Evolutionary conservation across 768 basidiomycete genomes (phyloP).

Genomic region (Tubosaeta brunneosetosa): DNA sequence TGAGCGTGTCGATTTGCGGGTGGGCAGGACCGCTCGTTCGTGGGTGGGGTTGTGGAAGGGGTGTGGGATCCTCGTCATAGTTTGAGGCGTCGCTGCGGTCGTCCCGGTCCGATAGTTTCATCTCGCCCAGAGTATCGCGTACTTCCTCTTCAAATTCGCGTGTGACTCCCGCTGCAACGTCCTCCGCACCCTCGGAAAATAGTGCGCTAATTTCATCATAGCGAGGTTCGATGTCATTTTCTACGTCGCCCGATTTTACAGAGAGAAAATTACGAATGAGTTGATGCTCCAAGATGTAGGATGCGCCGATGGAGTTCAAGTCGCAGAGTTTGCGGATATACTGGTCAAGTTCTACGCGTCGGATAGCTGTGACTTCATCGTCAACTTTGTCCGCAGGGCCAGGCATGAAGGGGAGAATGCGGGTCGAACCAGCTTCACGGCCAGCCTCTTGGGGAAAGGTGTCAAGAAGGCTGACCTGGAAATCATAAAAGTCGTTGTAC

Average conservation of each 20-base stretch:
- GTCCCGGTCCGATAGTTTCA: slow-evolving; percentile 45
- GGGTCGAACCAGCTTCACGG: slow-evolving; percentile 53
- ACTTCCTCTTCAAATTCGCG: slow-evolving; percentile 41
- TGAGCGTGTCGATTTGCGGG: slow-evolving; percentile 45
- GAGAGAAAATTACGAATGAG: slow-evolving; percentile 82
- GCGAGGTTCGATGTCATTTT: slow-evolving; percentile 59
- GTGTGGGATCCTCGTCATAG: slow-evolving; percentile 48
- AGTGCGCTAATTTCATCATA: slow-evolving; percentile 56
- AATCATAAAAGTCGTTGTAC: slow-evolving; percentile 98
- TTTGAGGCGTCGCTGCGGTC: slow-evolving; percentile 60
- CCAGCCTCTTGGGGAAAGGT: slow-evolving; percentile 91
- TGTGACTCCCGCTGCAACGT: slow-evolving; percentile 35
- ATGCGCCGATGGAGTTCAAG: slow-evolving; percentile 60
- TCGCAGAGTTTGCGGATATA: slow-evolving; percentile 80
- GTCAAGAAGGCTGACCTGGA: slow-evolving; percentile 85
- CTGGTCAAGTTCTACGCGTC: slow-evolving; percentile 81
- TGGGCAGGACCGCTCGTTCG: slow-evolving; percentile 33
- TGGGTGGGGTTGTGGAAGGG: slow-evolving; percentile 35
- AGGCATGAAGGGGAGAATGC: slow-evolving; percentile 96
- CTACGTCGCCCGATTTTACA: slow-evolving; percentile 81
- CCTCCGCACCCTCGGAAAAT: slow-evolving; percentile 32
- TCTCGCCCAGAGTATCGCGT: slow-evolving; percentile 45
- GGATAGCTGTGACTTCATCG: slow-evolving; percentile 72
- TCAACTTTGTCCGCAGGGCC: slow-evolving; percentile 85
- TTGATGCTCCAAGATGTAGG: slow-evolving; percentile 75